Base-by-base conservation (phyloP, 1,139 yeast genomes). In the Candida buenavistaensis region DNA sequence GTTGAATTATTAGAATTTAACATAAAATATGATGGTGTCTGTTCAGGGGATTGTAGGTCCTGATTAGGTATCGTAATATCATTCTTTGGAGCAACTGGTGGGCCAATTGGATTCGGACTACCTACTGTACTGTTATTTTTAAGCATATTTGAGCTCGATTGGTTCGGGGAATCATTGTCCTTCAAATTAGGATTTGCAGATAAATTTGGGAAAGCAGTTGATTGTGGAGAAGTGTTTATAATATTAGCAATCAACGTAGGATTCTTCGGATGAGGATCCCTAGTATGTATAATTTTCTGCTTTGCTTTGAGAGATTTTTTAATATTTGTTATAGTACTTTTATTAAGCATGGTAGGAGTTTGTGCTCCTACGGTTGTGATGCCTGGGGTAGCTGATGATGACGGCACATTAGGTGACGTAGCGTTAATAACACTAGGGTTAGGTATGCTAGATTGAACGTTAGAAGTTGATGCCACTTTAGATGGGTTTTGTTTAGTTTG, bases 261-360 rank as follows among this genome's bases (percentile, higher is more conserved):
- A 36, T 55, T 64, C 41, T 64, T 64, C 6, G 68, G 66, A 30
- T 58, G 64, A 1, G 70, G 64, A 32, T 64, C 71, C 36, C 61
- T 61, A 6, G 66, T 48, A 39, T 51, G 61, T 35, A 65, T 64
- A 33, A 67, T 58, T 39, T 63, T 62, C 42, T 67, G 73, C 38
- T 67, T 67, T 8, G 70, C 72, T 44, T 63, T 65, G 27, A 67
- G 47, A 3, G 72, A 61, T 43, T 66, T 65, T 44, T 67, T 67
- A 27, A 67, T 50, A 47, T 59, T 64, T 23, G 67, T 50, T 27
- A 67, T 61, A 23, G 61, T 55, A 21, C 45, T 51, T 33, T 62
- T 62, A 45, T 62, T 64, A 22, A 62, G 45, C 15, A 50, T 48
- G 6, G 45, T 25, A 12, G 37, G 50, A 21, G 36, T 37, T 17